Base-by-base conservation (phyloP, 2,329 filamentous ascomycete species). In the Atkinsonella texensis region DNA sequence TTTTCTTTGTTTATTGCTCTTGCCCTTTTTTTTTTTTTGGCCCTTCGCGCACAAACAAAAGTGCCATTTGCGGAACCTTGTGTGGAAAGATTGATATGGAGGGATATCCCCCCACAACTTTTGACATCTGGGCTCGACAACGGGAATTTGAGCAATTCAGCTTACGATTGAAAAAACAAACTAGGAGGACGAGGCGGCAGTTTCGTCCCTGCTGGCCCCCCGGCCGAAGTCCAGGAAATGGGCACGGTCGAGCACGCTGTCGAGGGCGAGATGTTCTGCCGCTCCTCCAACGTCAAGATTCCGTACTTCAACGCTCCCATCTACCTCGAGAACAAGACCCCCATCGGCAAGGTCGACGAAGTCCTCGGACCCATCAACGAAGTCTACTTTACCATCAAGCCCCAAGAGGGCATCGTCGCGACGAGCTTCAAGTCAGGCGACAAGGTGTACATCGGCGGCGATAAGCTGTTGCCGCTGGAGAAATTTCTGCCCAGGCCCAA, bases 281-380 rank as follows among this genome's bases (percentile, higher is more conserved):
- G 89, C 71, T 94, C 87, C 60, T 85, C 86, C 71, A 97, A 96
- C 77, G 76, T 85, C 62, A 97, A 97, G 74, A 85, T 98, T 58
- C 93, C 93, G 56, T 95, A 95, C 76, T 98, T 98, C 84, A 97
- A 96, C 76, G 93, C 93, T 55, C 89, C 89, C 60, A 95, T 98
- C 70, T 98, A 93, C 75, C 85, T 97, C 63, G 91, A 97, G 79
- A 98, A 97, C 78, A 98, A 97, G 85, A 91, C 87, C 45, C 77
- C 86, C 56, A 82, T 98, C 68, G 93, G 93, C 70, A 97, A 97
- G 74, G 87, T 98, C 66, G 93, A 98, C 74, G 93, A 98, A 74
- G 87, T 98, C 60, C 84, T 98, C 60, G 93, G 93, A 53, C 91
- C 93, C 57, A 87, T 98, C 71, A 97, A 95, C 78, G 86, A 96